Evolutionary conservation across 176 grass and related monocot genomes (phyloP), one percentile per base, ranked within the genome.

Genomic region (Triticum monococcum): DNA sequence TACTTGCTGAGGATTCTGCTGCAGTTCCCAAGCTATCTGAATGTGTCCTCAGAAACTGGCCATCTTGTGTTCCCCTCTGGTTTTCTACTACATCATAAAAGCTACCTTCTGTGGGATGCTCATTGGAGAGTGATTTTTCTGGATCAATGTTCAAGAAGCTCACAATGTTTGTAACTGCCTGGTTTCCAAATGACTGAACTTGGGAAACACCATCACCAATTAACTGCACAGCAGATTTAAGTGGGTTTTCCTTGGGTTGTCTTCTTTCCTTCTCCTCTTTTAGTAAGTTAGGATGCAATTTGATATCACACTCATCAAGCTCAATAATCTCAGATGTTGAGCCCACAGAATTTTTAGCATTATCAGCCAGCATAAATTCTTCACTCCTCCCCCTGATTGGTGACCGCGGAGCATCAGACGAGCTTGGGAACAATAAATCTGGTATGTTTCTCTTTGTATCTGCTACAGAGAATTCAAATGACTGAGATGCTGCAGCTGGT

Each of bases 131-230:
- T 80, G 90, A 62, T 75, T 98, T 91, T 41, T 95, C 87, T 46
- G 96, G 91, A 43, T 98, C 93, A 52, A 98, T 98, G 86, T 98
- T 95, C 70, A 98, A 89, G 70, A 98, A 98, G 60, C 86, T 95
- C 78, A 94, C 96, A 91, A 98, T 98, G 64, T 98, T 95, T 81
- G 96, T 98, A n/a, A 98, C 88, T 61, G 96, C 96, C 86, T 98
- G 96, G 84, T 98, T 98, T 79, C 96, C 93, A 75, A 98, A 89
- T 7, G 91, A 91, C 68, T 98, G 96, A 68, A 98, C 96, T 89
- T 98, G 96, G 50, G 96, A 98, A 80, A 98, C 96, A 78, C 96
- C 91, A 86, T 98, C 96, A 66, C 96, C 96, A 87, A 98, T 90
- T 79, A 98, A 86, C 84, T 98, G 96, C 36, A 95, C 96, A 37